Base-by-base conservation (phyloP, 2,329 filamentous ascomycete genomes). In the Apiospora kogelbergensis region DNA sequence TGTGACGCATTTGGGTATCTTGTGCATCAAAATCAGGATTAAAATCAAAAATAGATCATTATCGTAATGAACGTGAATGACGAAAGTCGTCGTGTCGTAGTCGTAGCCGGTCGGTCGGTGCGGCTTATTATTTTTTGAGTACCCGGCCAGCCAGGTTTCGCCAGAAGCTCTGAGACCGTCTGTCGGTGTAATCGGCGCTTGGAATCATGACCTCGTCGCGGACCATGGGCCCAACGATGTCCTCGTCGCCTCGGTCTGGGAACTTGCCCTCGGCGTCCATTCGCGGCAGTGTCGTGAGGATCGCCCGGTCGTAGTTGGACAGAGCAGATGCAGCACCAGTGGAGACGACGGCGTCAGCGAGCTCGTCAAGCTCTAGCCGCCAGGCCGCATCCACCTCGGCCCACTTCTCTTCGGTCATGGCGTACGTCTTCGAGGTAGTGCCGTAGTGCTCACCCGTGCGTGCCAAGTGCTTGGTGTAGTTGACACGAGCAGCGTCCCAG, bases 161-260 rank as follows among this genome's bases (percentile, higher is more conserved):
- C 78, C 78, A 80, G 67, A 80, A 78, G 63, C 75, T 72, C 10
- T 75, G 71, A 3, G 74, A 73, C 65, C 75, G 77, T 37, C 74
- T 73, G 64, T 77, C 76, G 17, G 68, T 41, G 41, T 70, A 69
- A n/a, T 74, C 74, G 20, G 73, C 67, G 26, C 74, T 72, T 9
- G 70, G 81, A 40, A 80, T 78, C 86, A 89, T 89, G 71, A 84
- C 81, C 46, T 83, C 82, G 72, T 88, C 86, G 15, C 87, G 86
- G 74, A 90, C 89, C 95, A 98, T 97, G 7, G 95, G 95, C 1
- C 95, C 95, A 60, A 98, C 94, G 77, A 98, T 97, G 79, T 97
- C 95, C 74, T 95, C 91, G 75, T 97, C 94, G 67, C 94, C 94
- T 41, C 95, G 88, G 74, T 91, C 90, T 30, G 94, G 94, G 76